phyloP scores from a whole-genome alignment of 2,329 filamentous ascomycete genomes.

The Aspergillus nomiae region DNA sequence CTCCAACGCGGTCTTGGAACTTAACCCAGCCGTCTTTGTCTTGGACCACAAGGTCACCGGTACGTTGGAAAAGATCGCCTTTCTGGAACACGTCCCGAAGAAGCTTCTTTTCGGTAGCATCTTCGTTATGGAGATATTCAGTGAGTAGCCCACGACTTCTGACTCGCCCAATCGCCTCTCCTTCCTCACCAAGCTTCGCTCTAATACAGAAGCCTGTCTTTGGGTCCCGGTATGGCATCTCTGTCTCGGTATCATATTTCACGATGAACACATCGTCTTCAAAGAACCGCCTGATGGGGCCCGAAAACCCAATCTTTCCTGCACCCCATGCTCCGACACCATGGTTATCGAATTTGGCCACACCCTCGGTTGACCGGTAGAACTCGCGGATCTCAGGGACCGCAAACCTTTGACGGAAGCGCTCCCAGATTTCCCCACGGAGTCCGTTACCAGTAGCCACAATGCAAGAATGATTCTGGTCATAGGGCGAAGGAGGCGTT shows the following conservation, averaged over 20 bases:
- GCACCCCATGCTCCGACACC: constrained; percentile 44
- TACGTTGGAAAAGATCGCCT: constrained; percentile 49
- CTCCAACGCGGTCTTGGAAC: constrained; percentile 49
- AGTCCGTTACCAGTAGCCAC: constrained; percentile 53
- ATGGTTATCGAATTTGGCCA: constrained; percentile 50
- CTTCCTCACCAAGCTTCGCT: constrained; percentile 42
- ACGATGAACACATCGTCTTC: constrained; percentile 49
- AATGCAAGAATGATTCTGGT: constrained; percentile 47
- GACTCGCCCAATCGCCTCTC: constrained; percentile 50
- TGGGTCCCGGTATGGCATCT: constrained; percentile 46
- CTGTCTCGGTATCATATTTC: constrained; percentile 44
- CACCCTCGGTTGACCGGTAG: constrained; percentile 51
- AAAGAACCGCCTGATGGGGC: constrained; percentile 41
- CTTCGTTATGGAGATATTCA: constrained; percentile 45
- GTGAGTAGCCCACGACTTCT: constrained; percentile 41
- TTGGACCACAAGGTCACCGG: constrained; percentile 48
- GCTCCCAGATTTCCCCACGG: constrained; percentile 51
- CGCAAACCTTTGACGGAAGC: constrained; percentile 46
- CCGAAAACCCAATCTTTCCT: constrained; percentile 48
- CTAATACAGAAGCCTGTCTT: constrained; percentile 47
- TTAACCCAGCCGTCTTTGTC: constrained; percentile 47
- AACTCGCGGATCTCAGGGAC: constrained; percentile 52
- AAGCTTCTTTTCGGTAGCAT: constrained; percentile 49
- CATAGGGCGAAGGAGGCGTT: constrained; percentile 47
- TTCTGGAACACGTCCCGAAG: constrained; percentile 48